These are phyloP conservation scores for Sclerotinia trifoliorum DNA, from an alignment of 2,329 filamentous ascomycete genomes.

Conservation along the genomic window DNA sequence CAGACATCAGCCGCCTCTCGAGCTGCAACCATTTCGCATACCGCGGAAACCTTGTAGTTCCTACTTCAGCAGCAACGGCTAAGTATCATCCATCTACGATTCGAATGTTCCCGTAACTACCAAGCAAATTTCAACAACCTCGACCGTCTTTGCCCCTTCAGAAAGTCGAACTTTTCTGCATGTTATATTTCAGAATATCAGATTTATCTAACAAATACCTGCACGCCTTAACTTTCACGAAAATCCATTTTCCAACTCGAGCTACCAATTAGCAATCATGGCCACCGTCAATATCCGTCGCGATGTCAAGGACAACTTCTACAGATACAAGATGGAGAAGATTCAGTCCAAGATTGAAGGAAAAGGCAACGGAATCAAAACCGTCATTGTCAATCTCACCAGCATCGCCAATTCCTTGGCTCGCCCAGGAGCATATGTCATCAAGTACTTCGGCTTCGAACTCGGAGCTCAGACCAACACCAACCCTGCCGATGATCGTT, in stretches of 20 bases:
- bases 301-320: constrained; percentile 98
- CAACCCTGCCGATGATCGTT: constrained; percentile 94
- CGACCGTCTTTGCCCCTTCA: constrained; percentile 50
- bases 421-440: constrained; percentile 89
- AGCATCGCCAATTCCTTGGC: constrained; percentile 90
- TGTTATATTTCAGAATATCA: constrained; percentile 45
- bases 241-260: constrained; percentile 28
- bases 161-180: constrained; percentile 41
- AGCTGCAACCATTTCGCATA: constrained; percentile 97
- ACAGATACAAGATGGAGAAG: constrained; percentile 99
- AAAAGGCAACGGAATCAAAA: constrained; percentile 99
- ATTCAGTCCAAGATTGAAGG: constrained; percentile 99
- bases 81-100: constrained; percentile 47
- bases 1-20: constrained; percentile 89
- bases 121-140: constrained; percentile 48
- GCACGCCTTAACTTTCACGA: constrained; percentile 26
- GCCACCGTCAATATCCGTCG: constrained; percentile 97
- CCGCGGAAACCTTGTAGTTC: constrained; percentile 89
- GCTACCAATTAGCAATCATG: constrained; percentile 64
- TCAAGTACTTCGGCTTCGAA: constrained; percentile 99
- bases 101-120: constrained; percentile 43
- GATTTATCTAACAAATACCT: constrained; percentile 32
- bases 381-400: constrained; percentile 92
- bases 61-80: constrained; percentile 90
- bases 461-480: constrained; percentile 98